These are phyloP conservation scores for Aphanomyces cochlioides DNA, from an alignment of 352 stramenopile genomes.

Conservation along the genomic window DNA sequence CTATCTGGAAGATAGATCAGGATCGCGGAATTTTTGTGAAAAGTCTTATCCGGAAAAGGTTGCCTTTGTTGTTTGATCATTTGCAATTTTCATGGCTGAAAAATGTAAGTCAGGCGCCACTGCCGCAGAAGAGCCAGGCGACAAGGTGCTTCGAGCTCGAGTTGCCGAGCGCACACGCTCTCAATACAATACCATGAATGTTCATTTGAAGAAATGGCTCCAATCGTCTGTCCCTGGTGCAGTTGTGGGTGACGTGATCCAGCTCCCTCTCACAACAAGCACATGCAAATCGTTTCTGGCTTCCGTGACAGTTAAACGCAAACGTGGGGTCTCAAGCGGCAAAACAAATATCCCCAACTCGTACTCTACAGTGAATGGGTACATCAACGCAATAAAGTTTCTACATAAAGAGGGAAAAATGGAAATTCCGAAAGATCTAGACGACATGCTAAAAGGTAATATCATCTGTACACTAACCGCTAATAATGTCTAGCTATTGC, in stretches of 20 bases:
- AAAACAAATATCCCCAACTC: background rate
- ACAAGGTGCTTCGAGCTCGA: background rate
- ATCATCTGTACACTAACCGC: background rate
- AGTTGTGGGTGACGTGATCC: background rate
- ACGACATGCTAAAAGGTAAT: background rate
- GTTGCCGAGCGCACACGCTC: background rate
- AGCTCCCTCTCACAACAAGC: background rate
- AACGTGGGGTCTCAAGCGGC: background rate
- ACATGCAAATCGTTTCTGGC: background rate
- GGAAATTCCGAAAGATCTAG: background rate
- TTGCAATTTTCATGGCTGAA: no score
- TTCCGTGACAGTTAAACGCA: background rate
- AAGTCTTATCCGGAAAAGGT: no score
- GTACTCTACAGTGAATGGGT: conserved; percentile 13
- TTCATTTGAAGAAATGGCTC: background rate
- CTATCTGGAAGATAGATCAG: no score
- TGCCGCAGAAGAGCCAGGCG: background rate
- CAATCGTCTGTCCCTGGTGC: background rate
- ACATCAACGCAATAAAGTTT: conserved; percentile 16
- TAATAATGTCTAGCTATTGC: background rate
- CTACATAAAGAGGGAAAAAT: background rate
- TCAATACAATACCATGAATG: conserved; percentile 11
- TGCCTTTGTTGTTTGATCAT: no score
- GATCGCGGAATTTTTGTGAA: no score
- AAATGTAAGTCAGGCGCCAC: no score